Base-by-base conservation (phyloP, 176 grass and related monocot genomes). In the Puya raimondii region DNA sequence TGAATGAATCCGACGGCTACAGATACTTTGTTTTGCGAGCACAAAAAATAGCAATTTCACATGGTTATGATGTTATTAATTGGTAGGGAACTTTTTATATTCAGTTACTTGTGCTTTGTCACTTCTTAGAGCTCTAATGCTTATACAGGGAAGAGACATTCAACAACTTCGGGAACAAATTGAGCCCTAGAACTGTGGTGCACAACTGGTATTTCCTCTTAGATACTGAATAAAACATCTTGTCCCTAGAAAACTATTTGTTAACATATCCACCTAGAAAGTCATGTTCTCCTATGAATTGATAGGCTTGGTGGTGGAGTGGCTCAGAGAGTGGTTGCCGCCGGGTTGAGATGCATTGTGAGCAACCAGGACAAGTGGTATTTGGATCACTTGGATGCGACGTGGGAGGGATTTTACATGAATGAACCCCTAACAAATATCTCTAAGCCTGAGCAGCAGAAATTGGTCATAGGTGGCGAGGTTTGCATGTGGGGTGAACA, bases 311-410 rank as follows among this genome's bases (percentile, higher is more conserved):
- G 74, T 23, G 79, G 51, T 33, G 84, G 83, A 14, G 89, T 97
- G 76, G 89, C 84, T 26, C 83, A 83, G 69, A 79, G 74, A 72
- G 89, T 87, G 63, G 93, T 87, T 80, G 81, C 79, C 63, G 80
- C 89, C 11, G 93, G 93, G 16, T 82, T 90, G 47, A 87, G 89
- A 76, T 97, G 93, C 80, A 90, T 92, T 74, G 84, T 96, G 65
- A 96, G 93, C 89, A 96, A 89, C 61, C 86, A 96, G 75, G 73
- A 89, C 64, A 89, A 81, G 48, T 96, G 93, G 93, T 92, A 96
- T 77, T 81, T 96, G 52, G 93, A 96, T 82, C 93, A 92, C 70
- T 80, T 96, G 71, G 93, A 92, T 79, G 74, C 80, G 48, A 76
- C 78, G 69, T 96, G 89, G 88, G 64, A 92, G 71, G 70, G 54